phyloP scores from a whole-genome alignment of 2,329 filamentous ascomycete species.

The Elsinoe perseae region DNA sequence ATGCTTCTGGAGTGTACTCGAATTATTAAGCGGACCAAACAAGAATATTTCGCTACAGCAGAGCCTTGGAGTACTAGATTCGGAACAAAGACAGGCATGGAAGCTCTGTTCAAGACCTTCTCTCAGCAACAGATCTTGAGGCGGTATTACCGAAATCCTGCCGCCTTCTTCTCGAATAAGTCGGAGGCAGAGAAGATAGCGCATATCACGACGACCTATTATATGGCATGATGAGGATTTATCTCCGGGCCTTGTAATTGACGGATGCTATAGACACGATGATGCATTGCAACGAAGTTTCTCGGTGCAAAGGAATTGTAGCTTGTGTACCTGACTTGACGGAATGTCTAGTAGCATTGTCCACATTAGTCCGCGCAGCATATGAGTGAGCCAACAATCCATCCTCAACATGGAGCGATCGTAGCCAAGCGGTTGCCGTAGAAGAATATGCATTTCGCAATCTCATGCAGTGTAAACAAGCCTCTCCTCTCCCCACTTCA shows the following conservation, averaged over 20 bases:
- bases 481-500: too few relatives aligned
- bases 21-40: background rate
- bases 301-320: background rate
- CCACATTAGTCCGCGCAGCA: too few relatives aligned
- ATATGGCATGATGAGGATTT: too few relatives aligned
- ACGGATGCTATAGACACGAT: too few relatives aligned
- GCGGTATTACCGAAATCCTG: background rate
- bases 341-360: too few relatives aligned
- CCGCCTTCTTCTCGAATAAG: background rate
- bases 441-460: background rate
- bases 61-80: background rate
- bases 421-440: too few relatives aligned
- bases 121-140: background rate
- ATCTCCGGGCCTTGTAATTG: too few relatives aligned
- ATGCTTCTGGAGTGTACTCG: background rate
- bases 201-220: background rate
- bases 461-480: background rate
- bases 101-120: background rate
- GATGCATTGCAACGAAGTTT: background rate
- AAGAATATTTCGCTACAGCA: background rate
- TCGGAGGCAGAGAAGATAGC: background rate
- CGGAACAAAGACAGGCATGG: background rate
- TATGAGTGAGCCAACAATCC: too few relatives aligned
- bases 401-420: too few relatives aligned
- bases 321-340: background rate